phyloP scores from a whole-genome alignment of 176 grass and related monocot genomes.

The Canna indica region DNA sequence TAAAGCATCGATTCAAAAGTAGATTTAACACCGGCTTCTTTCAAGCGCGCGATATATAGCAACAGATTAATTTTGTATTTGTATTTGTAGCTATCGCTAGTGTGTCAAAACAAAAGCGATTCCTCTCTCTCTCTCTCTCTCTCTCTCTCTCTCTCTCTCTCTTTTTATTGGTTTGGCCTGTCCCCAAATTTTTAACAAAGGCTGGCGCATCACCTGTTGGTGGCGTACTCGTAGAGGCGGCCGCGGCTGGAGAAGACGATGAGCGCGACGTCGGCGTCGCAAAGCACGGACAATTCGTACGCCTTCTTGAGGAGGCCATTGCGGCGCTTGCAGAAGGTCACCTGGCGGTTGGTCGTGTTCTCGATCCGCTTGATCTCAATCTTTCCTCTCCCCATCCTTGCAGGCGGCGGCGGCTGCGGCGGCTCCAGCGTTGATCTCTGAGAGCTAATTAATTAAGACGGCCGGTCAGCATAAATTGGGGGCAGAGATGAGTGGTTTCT shows the following conservation, averaged over 20 bases:
- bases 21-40: too few species aligned
- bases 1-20: too few species aligned
- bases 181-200: too few species aligned
- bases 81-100: too few species aligned
- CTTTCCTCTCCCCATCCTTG: conserved; percentile 15
- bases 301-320: conserved; percentile 23
- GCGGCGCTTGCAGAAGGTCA: conserved; percentile 23
- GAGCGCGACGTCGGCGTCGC: conserved; percentile 16
- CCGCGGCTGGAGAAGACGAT: conserved; percentile 21
- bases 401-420: neutral
- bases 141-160: too few species aligned
- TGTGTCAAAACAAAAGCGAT: too few species aligned
- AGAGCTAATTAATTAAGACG: too few species aligned
- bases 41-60: too few species aligned
- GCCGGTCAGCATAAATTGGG: too few species aligned
- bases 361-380: conserved; percentile 25
- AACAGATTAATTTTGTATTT: too few species aligned
- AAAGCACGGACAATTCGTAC: conserved; percentile 20
- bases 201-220: conserved; percentile 20
- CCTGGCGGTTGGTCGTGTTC: conserved; percentile 23
- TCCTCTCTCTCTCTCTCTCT: too few species aligned
- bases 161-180: too few species aligned
- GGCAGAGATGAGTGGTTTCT: neutral
- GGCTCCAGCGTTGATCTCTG: neutral
- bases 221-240: conserved; percentile 19